Percentiles rank a stretch among this genome's conserved stretches.
Conservation (phyloP, 768 basidiomycete genomes). For the Naganishia antarctica region DNA sequence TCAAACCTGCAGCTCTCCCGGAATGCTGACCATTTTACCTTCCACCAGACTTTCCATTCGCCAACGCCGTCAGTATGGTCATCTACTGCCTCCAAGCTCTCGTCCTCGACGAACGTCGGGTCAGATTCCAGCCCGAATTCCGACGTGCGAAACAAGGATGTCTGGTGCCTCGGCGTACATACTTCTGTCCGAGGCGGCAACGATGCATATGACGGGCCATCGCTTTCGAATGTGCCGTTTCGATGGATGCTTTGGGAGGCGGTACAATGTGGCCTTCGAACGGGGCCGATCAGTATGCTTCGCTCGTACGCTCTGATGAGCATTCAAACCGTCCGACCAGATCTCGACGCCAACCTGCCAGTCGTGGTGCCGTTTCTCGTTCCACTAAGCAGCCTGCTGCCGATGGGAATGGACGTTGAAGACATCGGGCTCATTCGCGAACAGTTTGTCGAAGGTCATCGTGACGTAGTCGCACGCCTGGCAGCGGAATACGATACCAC, state of each 20-base stretch:
- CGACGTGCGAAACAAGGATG: constrained; percentile 26
- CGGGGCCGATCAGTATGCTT: neutral
- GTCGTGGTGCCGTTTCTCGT: neutral
- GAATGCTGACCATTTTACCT: neutral
- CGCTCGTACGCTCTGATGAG: neutral
- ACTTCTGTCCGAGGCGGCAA: constrained; percentile 28
- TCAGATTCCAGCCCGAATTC: constrained; percentile 37
- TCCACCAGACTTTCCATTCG: constrained; percentile 31
- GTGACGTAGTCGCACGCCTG: neutral
- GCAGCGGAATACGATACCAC: neutral
- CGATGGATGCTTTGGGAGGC: constrained; percentile 41
- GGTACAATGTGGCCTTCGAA: constrained; percentile 28
- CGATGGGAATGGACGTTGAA: neutral
- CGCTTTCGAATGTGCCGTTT: constrained; percentile 30
- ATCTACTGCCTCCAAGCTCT: constrained; percentile 42
- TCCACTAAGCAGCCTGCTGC: neutral
- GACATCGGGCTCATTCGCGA: neutral
- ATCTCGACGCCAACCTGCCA: neutral
- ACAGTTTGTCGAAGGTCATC: neutral
- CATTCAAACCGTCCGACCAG: neutral
- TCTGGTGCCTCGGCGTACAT: constrained; percentile 31
- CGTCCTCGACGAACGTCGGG: constrained; percentile 41
- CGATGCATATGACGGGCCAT: neutral
- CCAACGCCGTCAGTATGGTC: constrained; percentile 29
- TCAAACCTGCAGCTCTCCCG: too few species aligned